Evolutionary conservation across 1,284 basidiomycete genomes (phyloP).

Genomic region (Abortiporus biennis): DNA sequence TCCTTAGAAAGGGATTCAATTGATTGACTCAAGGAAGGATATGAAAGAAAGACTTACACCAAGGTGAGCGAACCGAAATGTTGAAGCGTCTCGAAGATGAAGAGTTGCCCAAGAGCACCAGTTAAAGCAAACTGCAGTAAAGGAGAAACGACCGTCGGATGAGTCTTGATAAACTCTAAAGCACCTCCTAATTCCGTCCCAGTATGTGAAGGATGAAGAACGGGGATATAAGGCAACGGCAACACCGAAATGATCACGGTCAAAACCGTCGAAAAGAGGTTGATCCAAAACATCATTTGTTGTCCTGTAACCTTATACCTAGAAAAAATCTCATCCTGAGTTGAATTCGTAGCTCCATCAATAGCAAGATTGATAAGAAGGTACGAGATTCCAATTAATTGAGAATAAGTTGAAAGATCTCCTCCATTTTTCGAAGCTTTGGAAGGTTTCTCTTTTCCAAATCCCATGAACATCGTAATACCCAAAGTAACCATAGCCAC

Average conservation of each 20-base stretch:
- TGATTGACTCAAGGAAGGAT: background rate
- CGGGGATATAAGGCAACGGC: slow-evolving; percentile 71
- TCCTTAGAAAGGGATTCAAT: slow-evolving; percentile 40
- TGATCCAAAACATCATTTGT: slow-evolving; percentile 99
- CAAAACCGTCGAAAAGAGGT: slow-evolving; percentile 73
- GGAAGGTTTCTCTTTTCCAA: slow-evolving; percentile 55
- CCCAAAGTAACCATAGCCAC: slow-evolving; percentile 90
- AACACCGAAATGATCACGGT: slow-evolving; percentile 63
- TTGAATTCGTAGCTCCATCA: slow-evolving; percentile 95
- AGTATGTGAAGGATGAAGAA: slow-evolving; percentile 56
- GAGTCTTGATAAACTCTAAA: slow-evolving; percentile 70
- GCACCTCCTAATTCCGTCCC: slow-evolving; percentile 66
- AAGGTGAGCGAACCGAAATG: slow-evolving; percentile 94
- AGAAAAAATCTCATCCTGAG: slow-evolving; percentile 95
- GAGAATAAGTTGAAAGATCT: slow-evolving; percentile 38
- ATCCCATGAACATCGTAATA: slow-evolving; percentile 94
- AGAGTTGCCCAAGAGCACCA: slow-evolving; percentile 92
- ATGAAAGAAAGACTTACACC: slow-evolving; percentile 53
- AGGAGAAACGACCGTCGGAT: slow-evolving; percentile 76
- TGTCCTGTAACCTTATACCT: slow-evolving; percentile 79
- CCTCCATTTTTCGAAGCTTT: slow-evolving; percentile 30
- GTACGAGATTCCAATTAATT: slow-evolving; percentile 63
- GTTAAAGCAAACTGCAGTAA: slow-evolving; percentile 85
- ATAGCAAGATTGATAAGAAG: slow-evolving; percentile 83
- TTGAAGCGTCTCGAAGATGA: slow-evolving; percentile 97